Base-by-base conservation (phyloP, 2,329 filamentous ascomycete genomes). In the Gaeumannomyces sp. region DNA sequence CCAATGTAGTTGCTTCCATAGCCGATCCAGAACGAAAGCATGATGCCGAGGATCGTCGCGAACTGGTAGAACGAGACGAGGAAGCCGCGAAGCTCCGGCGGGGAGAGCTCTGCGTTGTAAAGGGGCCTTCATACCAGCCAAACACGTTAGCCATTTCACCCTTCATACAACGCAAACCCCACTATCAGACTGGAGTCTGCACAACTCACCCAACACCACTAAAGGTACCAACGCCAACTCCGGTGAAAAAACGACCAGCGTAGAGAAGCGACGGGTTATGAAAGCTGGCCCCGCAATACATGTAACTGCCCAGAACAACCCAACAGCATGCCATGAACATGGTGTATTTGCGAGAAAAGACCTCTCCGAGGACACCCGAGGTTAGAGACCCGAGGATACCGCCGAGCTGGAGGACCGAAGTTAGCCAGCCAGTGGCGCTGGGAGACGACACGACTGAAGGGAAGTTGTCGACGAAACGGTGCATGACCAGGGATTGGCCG, bases 1-100 rank as follows among this genome's bases (percentile, higher is more conserved):
- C 73, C 83, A 25, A 83, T 82, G 64, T 80, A 79, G 68, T 80
- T 79, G 67, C 75, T 78, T 27, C 75, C 79, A 62, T 80, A 81
- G 28, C 76, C 77, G 45, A 79, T 72, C 78, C 79, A 82, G 71
- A 80, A 81, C 0, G 76, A 78, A 28, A 83, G 76, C 77, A 81
- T 80, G 63, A 86, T 83, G 25, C 83, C 83, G 35, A 84, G 77
- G 5, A 82, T 84, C 65, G 85, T 88, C 6, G 85, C 83, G 22
- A 90, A 80, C 67, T 89, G 87, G 66, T 90, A 87, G 11, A 89
- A 79, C 7, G 83, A 85, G 19, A 90, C 85, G 2, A 90, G 78
- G 22, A 86, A 83, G 53, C 88, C 88, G 65, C 88, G 79, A n/a
- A 89, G 80, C 72, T 90, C 87, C 1, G 88, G 87, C 13, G 86